Percentiles rank a stretch among this genome's conserved stretches.
These are phyloP conservation scores for Phytophthora foliorum DNA, from an alignment of 352 stramenopile genomes.

Conservation along the genomic window DNA sequence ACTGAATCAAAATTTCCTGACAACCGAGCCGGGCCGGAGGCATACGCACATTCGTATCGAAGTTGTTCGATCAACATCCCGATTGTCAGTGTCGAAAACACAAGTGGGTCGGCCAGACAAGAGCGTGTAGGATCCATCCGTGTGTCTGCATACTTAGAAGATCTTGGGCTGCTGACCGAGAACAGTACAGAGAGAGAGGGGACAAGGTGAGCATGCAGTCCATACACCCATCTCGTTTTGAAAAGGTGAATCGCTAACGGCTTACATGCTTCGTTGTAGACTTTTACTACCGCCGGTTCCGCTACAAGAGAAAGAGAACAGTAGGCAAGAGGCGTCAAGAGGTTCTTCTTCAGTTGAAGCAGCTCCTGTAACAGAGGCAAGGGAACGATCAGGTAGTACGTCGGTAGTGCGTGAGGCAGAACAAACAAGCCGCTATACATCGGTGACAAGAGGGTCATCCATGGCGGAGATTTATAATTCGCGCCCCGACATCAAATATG, in stretches of 20 bases:
- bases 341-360: background rate
- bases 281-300: conserved; percentile 6
- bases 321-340: background rate
- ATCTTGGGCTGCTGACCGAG: conserved; percentile 33
- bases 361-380: background rate
- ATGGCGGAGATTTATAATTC: background rate
- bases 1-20: conserved; percentile 21
- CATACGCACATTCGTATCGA: conserved; percentile 42
- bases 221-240: background rate
- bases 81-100: conserved; percentile 35
- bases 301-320: conserved; percentile 17
- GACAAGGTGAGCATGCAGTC: conserved; percentile 9
- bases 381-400: conserved; percentile 15
- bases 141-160: conserved; percentile 52
- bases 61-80: conserved; percentile 74
- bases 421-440: conserved; percentile 13
- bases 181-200: background rate
- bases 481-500: conserved; percentile 9
- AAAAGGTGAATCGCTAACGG: background rate
- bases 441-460: conserved; percentile 3
- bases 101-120: conserved; percentile 2
- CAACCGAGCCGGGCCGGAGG: conserved; percentile 17
- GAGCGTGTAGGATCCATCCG: conserved; percentile 37
- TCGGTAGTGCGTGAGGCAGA: conserved; percentile 24
- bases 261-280: conserved; percentile 4